A percentile compares a stretch with the other conserved stretches of the same genome.
Conservation (phyloP, 352 stramenopile genomes). For the Pythium biforme region DNA sequence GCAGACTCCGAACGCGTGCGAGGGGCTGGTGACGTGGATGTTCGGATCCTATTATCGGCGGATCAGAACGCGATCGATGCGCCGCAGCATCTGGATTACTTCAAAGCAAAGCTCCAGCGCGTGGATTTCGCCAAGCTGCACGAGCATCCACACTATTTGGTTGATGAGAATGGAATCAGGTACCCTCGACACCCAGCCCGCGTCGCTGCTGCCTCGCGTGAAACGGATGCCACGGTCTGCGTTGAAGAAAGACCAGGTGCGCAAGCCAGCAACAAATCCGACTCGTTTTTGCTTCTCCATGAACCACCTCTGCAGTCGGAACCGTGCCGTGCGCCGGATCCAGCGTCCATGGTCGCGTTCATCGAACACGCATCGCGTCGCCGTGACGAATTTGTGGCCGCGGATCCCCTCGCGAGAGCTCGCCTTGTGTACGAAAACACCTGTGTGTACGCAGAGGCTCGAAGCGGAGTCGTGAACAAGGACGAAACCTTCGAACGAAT, state of each 20-base stretch:
- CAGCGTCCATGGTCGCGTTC: slow-evolving; percentile 19
- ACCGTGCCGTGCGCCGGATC: slow-evolving; percentile 21
- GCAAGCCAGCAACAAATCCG: slow-evolving; percentile 1
- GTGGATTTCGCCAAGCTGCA: slow-evolving; percentile 28
- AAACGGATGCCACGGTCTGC: neutral
- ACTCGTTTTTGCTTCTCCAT: slow-evolving; percentile 15
- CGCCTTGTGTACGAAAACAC: slow-evolving; percentile 58
- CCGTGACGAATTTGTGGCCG: slow-evolving; percentile 37
- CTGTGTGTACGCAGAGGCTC: slow-evolving; percentile 15
- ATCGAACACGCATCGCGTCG: slow-evolving; percentile 28
- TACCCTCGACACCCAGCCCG: slow-evolving; percentile 37
- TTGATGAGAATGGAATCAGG: slow-evolving; percentile 24
- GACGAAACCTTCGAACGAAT: neutral
- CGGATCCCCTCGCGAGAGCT: slow-evolving; percentile 36
- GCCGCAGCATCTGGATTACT: slow-evolving; percentile 3
- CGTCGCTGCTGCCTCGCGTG: neutral
- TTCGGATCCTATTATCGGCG: neutral
- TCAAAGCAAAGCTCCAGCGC: neutral
- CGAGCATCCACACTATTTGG: slow-evolving; percentile 32
- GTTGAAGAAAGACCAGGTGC: neutral
- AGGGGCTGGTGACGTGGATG: neutral
- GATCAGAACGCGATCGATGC: neutral
- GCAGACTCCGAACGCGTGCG: neutral
- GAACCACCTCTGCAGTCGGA: slow-evolving; percentile 21
- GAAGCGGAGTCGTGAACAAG: neutral